Conservation (phyloP, 768 basidiomycete species). For the Candolleomyces aberdarensis region DNA sequence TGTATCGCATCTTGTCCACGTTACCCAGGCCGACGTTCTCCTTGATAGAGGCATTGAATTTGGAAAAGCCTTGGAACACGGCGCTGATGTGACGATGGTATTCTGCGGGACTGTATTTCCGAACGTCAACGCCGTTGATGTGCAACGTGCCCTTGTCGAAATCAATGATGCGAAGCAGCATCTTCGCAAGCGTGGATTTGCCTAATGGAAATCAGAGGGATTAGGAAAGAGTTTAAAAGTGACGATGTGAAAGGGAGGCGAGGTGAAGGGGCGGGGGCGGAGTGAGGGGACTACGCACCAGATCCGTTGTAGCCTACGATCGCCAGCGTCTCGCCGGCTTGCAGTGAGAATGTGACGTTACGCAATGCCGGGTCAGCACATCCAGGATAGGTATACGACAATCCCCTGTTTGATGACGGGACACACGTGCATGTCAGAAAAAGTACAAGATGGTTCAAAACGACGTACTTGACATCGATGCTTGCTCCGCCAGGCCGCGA, state of each 20-base stretch:
- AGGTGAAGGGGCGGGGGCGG: neutral
- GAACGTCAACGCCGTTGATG: constrained; percentile 70
- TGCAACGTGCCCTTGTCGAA: constrained; percentile 66
- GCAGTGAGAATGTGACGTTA: constrained; percentile 66
- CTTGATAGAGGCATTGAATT: constrained; percentile 70
- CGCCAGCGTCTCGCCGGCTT: constrained; percentile 77
- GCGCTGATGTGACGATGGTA: constrained; percentile 75
- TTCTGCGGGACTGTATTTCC: constrained; percentile 61
- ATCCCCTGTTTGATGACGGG: constrained; percentile 21
- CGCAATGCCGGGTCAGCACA: constrained; percentile 61
- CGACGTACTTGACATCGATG: constrained; percentile 62
- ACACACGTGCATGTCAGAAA: neutral
- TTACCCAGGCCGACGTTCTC: constrained; percentile 88
- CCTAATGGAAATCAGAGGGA: constrained; percentile 38
- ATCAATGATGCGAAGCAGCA: constrained; percentile 75
- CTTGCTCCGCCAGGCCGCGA: constrained; percentile 55
- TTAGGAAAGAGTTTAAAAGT: constrained; percentile 11
- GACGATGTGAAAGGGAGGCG: constrained; percentile 2
- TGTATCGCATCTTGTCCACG: constrained; percentile 58
- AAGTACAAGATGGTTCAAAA: neutral
- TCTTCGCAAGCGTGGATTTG: constrained; percentile 84
- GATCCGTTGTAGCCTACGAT: constrained; percentile 87
- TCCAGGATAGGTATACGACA: constrained; percentile 80
- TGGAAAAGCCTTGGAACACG: constrained; percentile 84
- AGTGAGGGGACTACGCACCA: constrained; percentile 40